Percentiles rank a stretch among this genome's conserved stretches.
Conservation (phyloP, 345 rosid species). For the thale cress (Arabidopsis thaliana) region DNA sequence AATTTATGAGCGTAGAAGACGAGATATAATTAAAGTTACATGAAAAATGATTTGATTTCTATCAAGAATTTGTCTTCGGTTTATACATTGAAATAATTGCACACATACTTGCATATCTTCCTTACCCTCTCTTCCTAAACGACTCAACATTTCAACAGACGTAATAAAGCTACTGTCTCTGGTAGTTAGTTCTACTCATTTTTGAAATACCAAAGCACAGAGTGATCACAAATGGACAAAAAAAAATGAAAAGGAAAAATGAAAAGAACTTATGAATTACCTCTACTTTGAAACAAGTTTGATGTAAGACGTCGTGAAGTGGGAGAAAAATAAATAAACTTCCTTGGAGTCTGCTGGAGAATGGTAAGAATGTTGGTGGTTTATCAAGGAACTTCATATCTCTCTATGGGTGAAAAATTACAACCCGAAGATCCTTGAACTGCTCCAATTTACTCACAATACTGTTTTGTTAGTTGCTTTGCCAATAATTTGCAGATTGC, state of each 20-base stretch:
- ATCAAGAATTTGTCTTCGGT: conserved; percentile 14
- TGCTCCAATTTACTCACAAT: conserved; percentile 42
- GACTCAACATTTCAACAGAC: conserved; percentile 26
- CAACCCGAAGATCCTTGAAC: conserved; percentile 43
- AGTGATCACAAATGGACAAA: conserved; percentile 19
- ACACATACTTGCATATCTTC: conserved; percentile 33
- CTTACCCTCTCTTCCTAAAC: conserved; percentile 31
- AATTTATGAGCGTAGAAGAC: conserved; percentile 2
- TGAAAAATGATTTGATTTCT: conserved; percentile 27
- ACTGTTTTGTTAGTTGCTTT: conserved; percentile 44
- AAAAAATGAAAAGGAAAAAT: neutral
- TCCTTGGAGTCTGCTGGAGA: conserved; percentile 42
- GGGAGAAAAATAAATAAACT: conserved; percentile 41
- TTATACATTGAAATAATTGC: conserved; percentile 47
- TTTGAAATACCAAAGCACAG: conserved; percentile 30
- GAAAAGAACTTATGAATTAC: conserved; percentile 43
- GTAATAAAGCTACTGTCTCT: conserved; percentile 33
- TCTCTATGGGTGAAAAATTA: conserved; percentile 34
- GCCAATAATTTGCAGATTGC: conserved; percentile 42
- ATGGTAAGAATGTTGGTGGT: conserved; percentile 38
- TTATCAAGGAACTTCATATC: conserved; percentile 36
- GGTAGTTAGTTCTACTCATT: conserved; percentile 38
- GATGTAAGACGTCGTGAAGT: conserved; percentile 38
- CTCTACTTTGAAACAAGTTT: conserved; percentile 36
- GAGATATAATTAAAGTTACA: conserved; percentile 23